These are phyloP conservation scores for Talaromyces rugulosus DNA, from an alignment of 2,329 filamentous ascomycete genomes.

Conservation along the genomic window DNA sequence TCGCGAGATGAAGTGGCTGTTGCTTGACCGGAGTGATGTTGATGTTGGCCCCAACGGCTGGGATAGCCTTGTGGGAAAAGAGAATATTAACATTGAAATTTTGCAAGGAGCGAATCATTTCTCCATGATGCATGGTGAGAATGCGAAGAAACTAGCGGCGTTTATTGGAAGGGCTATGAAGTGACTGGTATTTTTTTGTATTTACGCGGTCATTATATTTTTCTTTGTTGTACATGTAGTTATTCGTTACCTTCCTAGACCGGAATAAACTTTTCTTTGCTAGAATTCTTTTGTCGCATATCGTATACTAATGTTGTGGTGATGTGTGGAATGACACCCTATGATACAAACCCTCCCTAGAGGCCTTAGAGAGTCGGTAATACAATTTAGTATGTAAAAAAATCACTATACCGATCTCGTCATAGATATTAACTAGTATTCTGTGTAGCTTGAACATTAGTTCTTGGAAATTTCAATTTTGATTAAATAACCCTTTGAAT, in stretches of 20 bases:
- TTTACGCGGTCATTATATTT: background rate
- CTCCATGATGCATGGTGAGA: constrained; percentile 2
- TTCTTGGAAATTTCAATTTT: too few relatives aligned
- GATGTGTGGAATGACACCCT: background rate
- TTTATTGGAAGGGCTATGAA: background rate
- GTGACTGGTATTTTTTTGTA: background rate
- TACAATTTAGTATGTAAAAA: too few relatives aligned
- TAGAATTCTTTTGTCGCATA: background rate
- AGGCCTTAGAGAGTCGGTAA: too few relatives aligned
- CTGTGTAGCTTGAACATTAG: too few relatives aligned
- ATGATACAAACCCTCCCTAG: too few relatives aligned
- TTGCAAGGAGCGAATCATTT: constrained; percentile 4
- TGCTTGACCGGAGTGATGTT: background rate
- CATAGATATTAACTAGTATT: too few relatives aligned
- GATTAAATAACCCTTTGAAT: too few relatives aligned
- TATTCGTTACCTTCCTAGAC: background rate
- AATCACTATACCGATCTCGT: too few relatives aligned
- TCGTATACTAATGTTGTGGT: background rate
- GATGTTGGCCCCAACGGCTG: background rate
- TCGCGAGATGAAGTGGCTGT: constrained; percentile 3
- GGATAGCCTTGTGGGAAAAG: background rate
- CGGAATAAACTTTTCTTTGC: background rate
- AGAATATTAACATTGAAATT: background rate
- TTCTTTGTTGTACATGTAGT: background rate
- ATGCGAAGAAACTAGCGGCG: background rate